Evolutionary conservation across 257 asterid genomes (phyloP).

Genomic region (Solanum infundibuliforme): DNA sequence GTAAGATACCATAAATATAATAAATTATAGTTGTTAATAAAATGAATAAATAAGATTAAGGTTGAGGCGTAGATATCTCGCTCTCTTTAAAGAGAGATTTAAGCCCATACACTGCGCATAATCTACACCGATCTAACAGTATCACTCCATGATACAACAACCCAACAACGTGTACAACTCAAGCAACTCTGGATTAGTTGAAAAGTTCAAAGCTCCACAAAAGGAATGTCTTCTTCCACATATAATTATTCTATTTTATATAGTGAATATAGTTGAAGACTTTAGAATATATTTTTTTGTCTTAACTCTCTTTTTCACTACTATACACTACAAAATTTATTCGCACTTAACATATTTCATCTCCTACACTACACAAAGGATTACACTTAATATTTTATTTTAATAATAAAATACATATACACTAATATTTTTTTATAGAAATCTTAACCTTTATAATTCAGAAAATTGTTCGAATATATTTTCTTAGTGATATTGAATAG

Average conservation of each 20-base stretch:
- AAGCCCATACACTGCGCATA: too few relatives aligned
- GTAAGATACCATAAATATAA: neutral
- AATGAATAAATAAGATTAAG: neutral
- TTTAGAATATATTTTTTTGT: neutral
- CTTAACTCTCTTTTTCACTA: neutral
- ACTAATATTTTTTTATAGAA: neutral
- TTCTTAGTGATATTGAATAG: neutral
- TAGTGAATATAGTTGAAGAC: too few relatives aligned
- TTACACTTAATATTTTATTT: too few relatives aligned
- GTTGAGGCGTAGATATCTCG: too few relatives aligned
- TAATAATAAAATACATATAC: too few relatives aligned
- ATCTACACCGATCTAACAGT: too few relatives aligned
- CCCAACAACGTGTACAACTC: neutral
- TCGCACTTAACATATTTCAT: neutral
- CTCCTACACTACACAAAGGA: neutral
- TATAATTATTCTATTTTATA: neutral
- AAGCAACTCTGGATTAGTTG: neutral
- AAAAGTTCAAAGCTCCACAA: neutral
- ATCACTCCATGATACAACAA: neutral
- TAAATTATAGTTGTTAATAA: neutral
- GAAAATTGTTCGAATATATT: neutral
- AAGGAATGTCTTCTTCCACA: neutral
- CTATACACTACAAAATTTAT: too few relatives aligned
- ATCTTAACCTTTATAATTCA: neutral
- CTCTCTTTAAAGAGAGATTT: too few relatives aligned